Conservation (phyloP, 2,329 filamentous ascomycete genomes). For the Hypoxylon rubiginosum region DNA sequence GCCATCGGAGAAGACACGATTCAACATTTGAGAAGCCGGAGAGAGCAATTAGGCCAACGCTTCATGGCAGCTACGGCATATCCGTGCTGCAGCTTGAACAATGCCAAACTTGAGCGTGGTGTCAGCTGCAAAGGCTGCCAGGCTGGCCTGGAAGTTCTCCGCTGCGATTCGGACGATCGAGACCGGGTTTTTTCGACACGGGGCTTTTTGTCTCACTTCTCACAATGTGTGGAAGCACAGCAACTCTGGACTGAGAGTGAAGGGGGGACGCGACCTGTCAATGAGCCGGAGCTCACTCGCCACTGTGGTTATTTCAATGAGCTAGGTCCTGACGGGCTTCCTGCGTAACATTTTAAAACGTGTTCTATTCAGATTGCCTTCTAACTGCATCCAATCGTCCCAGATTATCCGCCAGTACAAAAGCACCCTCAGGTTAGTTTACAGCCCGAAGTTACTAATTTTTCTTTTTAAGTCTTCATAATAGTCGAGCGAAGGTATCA, state of each 20-base stretch:
- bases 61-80: conserved; percentile 42
- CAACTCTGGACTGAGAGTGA: conserved; percentile 36
- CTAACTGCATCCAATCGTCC: no score
- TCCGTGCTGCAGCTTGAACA: conserved; percentile 36
- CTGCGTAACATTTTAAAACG: no score
- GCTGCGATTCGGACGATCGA: conserved; percentile 10
- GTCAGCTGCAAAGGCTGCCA: conserved; percentile 43
- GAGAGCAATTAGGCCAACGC: background rate
- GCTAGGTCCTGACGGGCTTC: conserved; percentile 45
- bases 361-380: no score
- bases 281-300: conserved; percentile 28
- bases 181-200: conserved; percentile 30
- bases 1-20: no score
- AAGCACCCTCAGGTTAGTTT: no score
- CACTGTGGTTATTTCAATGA: conserved; percentile 20
- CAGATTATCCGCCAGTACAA: no score
- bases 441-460: no score
- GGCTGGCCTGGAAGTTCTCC: conserved; percentile 17
- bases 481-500: no score
- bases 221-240: conserved; percentile 35
- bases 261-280: conserved; percentile 11
- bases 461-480: no score
- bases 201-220: conserved; percentile 40
- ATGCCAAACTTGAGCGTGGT: conserved; percentile 39
- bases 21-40: no score